phyloP scores from a whole-genome alignment of 257 asterid genomes.

The Oldenlandia corymbosa region DNA sequence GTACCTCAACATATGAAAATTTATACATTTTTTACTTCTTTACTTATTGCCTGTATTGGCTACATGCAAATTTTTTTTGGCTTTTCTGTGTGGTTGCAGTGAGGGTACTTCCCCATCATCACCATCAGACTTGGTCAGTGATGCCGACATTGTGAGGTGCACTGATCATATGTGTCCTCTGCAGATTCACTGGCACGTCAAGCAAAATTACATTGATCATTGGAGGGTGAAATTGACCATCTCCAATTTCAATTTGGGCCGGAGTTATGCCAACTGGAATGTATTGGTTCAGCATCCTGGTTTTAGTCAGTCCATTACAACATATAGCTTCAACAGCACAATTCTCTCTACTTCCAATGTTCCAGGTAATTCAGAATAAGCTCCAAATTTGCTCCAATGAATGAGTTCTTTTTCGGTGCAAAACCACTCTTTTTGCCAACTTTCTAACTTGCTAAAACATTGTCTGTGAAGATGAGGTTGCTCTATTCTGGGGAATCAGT shows the following conservation, averaged over 20 bases:
- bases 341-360: conserved; percentile 37
- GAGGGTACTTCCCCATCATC: conserved; percentile 32
- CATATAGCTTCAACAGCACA: conserved; percentile 46
- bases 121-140: conserved; percentile 25
- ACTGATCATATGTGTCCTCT: conserved; percentile 73
- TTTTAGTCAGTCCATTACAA: conserved; percentile 35
- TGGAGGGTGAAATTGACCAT: conserved; percentile 67
- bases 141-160: conserved; percentile 46
- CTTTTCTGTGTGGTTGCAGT: conserved; percentile 30
- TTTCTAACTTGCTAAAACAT: not conserved
- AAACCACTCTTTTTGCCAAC: no score
- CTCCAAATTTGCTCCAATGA: not conserved
- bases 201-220: conserved; percentile 38
- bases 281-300: conserved; percentile 63
- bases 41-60: not conserved
- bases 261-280: conserved; percentile 59
- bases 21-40: no score
- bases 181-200: conserved; percentile 69
- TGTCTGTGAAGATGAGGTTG: conserved; percentile 53
- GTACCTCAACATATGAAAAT: no score
- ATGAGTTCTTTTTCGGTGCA: no score
- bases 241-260: conserved; percentile 51
- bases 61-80: no score
- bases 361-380: conserved; percentile 28
- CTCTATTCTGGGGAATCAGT: conserved; percentile 61